Evolutionary conservation across 495 filamentous ascomycete species (phyloP).

Genomic region (Trichoderma asperelloides): DNA sequence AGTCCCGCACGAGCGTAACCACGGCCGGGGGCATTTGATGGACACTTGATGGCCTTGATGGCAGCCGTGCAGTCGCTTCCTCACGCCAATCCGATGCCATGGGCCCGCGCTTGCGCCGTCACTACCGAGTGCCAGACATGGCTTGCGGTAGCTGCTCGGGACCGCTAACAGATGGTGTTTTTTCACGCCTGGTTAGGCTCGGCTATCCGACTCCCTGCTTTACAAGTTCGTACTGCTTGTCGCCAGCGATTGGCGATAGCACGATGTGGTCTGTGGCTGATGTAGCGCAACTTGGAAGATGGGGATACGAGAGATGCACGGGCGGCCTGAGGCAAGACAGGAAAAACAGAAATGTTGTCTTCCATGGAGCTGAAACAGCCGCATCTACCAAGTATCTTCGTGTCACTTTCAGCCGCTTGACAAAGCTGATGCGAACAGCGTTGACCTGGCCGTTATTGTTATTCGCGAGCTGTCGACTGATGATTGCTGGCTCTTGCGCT

Average conservation of each 20-base stretch:
- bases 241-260: no score
- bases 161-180: neutral
- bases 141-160: neutral
- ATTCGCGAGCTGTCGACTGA: constrained; percentile 1
- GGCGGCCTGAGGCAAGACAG: no score
- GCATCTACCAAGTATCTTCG: no score
- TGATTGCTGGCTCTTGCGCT: neutral
- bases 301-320: no score
- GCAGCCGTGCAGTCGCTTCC: neutral
- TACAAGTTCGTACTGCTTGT: no score
- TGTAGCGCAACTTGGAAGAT: no score
- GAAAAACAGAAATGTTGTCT: no score
- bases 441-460: neutral
- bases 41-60: neutral
- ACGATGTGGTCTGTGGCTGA: no score
- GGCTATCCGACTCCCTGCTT: no score
- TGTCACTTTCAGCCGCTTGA: neutral
- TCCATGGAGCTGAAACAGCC: no score
- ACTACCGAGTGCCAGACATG: neutral
- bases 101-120: neutral
- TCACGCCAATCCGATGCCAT: neutral
- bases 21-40: no score
- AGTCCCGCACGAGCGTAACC: neutral
- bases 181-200: no score
- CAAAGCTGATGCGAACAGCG: neutral